These are phyloP conservation scores for Syncephalastrum racemosum DNA, from an alignment of 371 early-diverging fungal species.

Conservation along the genomic window DNA sequence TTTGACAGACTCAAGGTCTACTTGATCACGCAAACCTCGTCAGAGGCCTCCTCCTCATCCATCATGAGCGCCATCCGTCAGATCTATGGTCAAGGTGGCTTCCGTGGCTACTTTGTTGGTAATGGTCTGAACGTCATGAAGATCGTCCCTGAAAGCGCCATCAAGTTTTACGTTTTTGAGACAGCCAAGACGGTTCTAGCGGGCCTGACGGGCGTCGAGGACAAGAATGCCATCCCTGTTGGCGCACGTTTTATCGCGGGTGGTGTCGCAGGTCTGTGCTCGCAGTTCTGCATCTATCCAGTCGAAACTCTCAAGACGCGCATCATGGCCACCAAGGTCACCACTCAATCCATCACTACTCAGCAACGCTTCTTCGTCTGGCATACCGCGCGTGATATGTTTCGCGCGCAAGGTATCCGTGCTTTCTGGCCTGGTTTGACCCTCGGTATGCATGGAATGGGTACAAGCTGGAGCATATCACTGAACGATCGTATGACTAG, in stretches of 20 bases:
- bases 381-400: conserved; percentile 60
- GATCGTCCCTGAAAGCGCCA: conserved; percentile 78
- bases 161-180: conserved; percentile 78
- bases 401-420: conserved; percentile 56
- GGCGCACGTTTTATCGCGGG: conserved; percentile 75
- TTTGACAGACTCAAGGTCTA: conserved; percentile 81
- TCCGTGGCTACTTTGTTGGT: conserved; percentile 75
- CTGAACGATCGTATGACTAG: conserved; percentile 15
- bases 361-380: conserved; percentile 26
- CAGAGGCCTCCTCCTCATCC: conserved; percentile 17
- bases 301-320: conserved; percentile 79
- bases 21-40: conserved; percentile 58
- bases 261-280: conserved; percentile 77
- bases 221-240: conserved; percentile 58
- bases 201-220: conserved; percentile 43
- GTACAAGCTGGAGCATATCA: too few species aligned
- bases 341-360: neutral
- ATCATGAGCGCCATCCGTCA: conserved; percentile 36
- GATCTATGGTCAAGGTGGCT: conserved; percentile 66
- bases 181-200: conserved; percentile 62
- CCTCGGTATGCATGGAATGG: too few species aligned
- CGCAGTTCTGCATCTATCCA: conserved; percentile 80
- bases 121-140: conserved; percentile 83
- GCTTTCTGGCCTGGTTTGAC: conserved; percentile 79
- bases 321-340: conserved; percentile 62